Evolutionary conservation across 371 early-diverging fungal genomes (phyloP), one percentile per base, ranked within the genome.

Genomic region (Homolaphlyctis polyrhiza): DNA sequence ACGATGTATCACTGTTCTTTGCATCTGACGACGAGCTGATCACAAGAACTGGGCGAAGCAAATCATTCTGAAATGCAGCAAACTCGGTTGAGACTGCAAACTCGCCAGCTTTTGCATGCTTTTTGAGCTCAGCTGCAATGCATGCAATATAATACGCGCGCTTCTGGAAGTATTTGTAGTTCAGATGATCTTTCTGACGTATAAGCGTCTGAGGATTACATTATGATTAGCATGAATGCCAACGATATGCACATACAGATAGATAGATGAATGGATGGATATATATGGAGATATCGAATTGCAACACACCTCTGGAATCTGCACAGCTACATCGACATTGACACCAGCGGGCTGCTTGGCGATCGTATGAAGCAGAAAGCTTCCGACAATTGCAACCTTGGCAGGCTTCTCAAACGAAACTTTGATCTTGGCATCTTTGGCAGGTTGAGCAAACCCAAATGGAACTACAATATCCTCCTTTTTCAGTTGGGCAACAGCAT

Each of bases 131-230:
- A 16, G 75, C 58, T 0, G 84, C 82, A 27, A 81, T 45, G 25
- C 75, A 82, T 0, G 94, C 84, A 36, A 97, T 74, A 70, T 94
- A 98, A 68, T 88, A 95, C 0, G 95, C 90, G 48, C 97, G 87
- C 71, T 98, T 98, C 76, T 95, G 84, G 67, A 94, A 92, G 72
- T 98, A 98, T 55, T 96, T 84, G 72, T 90, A 84, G 81, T 98
- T 96, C 71, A 94, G 68, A 66, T 89, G 84, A 71, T 98, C 98
- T 70, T 95, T 94, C 59, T 96, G 94, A 68, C 88, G 87, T 70
- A 96, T 92, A 32, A 96, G 66, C 1, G 69, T 65, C 78, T 86
- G 60, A 47, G 11, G 47, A 60, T 0, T 55, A 23, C 8, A 68
- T 18, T 55, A 13, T 54, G 33, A 27, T 23, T n/a, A 39, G 43